A percentile compares a stretch with the other conserved stretches of the same genome.
Conservation (phyloP, 2,329 filamentous ascomycete species). For the Scopulariopsis brevicaulis region DNA sequence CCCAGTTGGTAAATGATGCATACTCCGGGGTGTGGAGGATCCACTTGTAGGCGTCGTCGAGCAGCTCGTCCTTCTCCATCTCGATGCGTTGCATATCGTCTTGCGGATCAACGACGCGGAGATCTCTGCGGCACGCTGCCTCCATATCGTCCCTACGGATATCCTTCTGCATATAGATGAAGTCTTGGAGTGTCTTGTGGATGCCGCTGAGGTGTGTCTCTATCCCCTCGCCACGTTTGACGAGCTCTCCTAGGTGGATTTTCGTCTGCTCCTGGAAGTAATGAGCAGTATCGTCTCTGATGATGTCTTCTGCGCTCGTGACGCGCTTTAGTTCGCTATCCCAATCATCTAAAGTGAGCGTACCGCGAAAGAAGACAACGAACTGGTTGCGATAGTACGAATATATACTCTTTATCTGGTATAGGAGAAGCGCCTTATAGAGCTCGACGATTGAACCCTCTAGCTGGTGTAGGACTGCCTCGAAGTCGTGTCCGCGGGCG, state of each 20-base stretch:
- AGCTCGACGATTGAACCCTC: conserved; percentile 16
- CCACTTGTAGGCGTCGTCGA: conserved; percentile 20
- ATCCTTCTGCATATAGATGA: conserved; percentile 7
- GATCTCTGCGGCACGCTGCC: conserved; percentile 11
- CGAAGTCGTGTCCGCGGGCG: conserved; percentile 3
- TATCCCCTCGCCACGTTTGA: not conserved
- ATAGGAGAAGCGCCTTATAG: conserved; percentile 24
- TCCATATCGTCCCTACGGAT: conserved; percentile 7
- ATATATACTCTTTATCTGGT: conserved; percentile 26
- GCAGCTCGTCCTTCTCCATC: conserved; percentile 19
- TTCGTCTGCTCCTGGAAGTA: conserved; percentile 8
- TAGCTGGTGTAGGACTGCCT: not conserved
- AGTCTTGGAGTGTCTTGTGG: conserved; percentile 7
- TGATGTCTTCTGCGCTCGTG: conserved; percentile 13
- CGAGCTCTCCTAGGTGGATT: conserved; percentile 7
- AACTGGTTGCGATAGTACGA: conserved; percentile 19
- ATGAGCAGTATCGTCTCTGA: conserved; percentile 7
- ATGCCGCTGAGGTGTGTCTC: conserved; percentile 5
- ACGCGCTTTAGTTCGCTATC: conserved; percentile 16
- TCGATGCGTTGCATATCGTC: conserved; percentile 23
- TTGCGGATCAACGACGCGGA: conserved; percentile 15
- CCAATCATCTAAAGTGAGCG: conserved; percentile 22
- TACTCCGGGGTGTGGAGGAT: conserved; percentile 16
- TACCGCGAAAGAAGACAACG: conserved; percentile 14
- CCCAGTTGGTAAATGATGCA: not conserved